These are phyloP conservation scores for Baeospora myosura DNA, from an alignment of 1,284 basidiomycete species.

Conservation along the genomic window DNA sequence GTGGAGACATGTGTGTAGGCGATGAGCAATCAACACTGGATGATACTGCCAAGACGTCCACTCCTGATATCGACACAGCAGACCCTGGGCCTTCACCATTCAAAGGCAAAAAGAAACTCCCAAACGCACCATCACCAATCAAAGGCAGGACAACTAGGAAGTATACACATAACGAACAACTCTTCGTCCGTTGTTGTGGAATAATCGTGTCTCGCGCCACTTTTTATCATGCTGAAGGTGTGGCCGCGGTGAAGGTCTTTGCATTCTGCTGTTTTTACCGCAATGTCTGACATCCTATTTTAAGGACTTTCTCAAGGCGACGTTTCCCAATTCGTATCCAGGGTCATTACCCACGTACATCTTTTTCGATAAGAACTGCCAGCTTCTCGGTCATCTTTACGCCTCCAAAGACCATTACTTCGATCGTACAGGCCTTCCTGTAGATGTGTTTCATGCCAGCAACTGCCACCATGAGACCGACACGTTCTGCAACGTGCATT, in stretches of 20 bases:
- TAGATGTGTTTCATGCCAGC: conserved; percentile 1
- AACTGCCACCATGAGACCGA: neutral
- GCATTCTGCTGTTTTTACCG: neutral
- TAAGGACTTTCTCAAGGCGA: neutral
- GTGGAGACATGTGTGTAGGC: neutral
- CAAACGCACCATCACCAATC: neutral
- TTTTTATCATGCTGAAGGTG: neutral
- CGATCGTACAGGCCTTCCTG: neutral
- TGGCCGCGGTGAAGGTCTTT: neutral
- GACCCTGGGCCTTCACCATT: neutral
- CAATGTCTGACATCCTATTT: neutral
- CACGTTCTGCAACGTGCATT: neutral
- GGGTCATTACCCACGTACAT: neutral
- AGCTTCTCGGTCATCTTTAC: neutral
- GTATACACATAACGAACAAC: conserved; percentile 1
- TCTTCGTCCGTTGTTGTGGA: neutral
- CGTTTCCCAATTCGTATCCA: neutral
- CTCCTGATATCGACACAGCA: too few species aligned
- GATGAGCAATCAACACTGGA: neutral
- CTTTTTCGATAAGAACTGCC: conserved; percentile 1
- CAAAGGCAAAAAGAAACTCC: too few species aligned
- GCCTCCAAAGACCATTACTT: neutral
- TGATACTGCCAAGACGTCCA: neutral
- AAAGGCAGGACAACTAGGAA: neutral
- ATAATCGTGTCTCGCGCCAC: neutral